Evolutionary conservation across 108 stramenopile genomes (phyloP).

Genomic region (Nitzschia putrida): DNA sequence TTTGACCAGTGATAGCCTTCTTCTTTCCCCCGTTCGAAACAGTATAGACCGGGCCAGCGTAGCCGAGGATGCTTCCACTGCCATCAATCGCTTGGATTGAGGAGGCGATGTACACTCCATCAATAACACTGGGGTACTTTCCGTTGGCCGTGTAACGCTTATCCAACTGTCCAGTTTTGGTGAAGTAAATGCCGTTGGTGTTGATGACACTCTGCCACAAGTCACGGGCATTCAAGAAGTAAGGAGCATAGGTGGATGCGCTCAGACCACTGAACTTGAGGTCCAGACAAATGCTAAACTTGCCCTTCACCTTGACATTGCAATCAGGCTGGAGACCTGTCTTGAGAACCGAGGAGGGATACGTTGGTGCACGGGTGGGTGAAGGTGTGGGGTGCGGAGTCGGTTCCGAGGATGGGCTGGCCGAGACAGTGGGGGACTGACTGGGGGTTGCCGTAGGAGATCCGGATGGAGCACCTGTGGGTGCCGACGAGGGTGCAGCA

Average conservation of each 20-base stretch:
- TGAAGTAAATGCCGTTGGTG: not conserved
- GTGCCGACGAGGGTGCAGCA: too few relatives aligned
- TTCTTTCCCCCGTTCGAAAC: not conserved
- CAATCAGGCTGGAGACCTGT: slow-evolving; percentile 13
- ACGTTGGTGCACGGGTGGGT: too few relatives aligned
- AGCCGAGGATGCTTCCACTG: not conserved
- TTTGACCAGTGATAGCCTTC: not conserved
- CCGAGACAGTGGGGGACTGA: too few relatives aligned
- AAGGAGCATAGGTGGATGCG: not conserved
- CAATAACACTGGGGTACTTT: not conserved
- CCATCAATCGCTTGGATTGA: not conserved
- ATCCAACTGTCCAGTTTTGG: not conserved
- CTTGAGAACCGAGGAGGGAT: too few relatives aligned
- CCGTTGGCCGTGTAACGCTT: not conserved
- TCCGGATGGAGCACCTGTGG: too few relatives aligned
- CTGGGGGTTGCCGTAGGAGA: too few relatives aligned
- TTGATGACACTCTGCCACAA: slow-evolving; percentile 4
- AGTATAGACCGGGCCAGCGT: not conserved
- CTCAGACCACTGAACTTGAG: not conserved
- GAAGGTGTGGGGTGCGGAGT: too few relatives aligned
- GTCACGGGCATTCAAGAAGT: not conserved
- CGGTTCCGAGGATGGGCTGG: too few relatives aligned
- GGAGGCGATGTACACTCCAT: slow-evolving; percentile 3
- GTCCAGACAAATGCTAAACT: slow-evolving; percentile 33
- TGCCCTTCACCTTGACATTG: not conserved